Conservation (phyloP, 2,329 filamentous ascomycete genomes). For the Ceratocystis ficicola region DNA sequence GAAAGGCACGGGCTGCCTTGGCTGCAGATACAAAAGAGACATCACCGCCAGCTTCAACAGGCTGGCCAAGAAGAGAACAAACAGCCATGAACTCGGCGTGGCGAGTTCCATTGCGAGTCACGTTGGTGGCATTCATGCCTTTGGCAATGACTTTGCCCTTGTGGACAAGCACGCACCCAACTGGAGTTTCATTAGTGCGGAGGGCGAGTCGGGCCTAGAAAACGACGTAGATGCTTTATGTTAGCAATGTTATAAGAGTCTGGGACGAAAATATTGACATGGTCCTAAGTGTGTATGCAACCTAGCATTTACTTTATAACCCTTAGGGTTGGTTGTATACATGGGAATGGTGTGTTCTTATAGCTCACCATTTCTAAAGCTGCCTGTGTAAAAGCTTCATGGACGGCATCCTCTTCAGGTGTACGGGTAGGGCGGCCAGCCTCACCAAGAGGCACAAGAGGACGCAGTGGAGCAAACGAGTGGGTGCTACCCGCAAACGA, state of each 20-base stretch:
- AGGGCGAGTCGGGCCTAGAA: conserved; percentile 72
- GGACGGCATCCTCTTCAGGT: conserved; percentile 32
- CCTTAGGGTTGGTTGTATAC: neutral
- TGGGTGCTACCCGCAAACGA: conserved; percentile 21
- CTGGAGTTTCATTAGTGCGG: conserved; percentile 78
- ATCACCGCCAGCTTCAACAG: conserved; percentile 12
- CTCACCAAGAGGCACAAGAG: conserved; percentile 22
- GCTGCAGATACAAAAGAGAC: conserved; percentile 22
- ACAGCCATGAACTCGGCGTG: conserved; percentile 94
- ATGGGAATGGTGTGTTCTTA: conserved; percentile 7
- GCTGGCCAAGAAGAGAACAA: conserved; percentile 38
- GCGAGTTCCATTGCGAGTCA: conserved; percentile 77
- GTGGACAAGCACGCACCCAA: conserved; percentile 88
- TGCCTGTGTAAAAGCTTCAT: conserved; percentile 63
- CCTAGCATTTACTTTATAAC: neutral
- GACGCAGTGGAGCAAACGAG: conserved; percentile 21
- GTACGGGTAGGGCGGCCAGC: conserved; percentile 21
- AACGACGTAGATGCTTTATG: neutral
- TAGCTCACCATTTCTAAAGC: conserved; percentile 68
- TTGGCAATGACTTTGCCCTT: conserved; percentile 65
- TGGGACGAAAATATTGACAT: no score
- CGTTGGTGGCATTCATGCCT: conserved; percentile 96
- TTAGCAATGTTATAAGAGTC: no score
- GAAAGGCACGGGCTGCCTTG: conserved; percentile 24
- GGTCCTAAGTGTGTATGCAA: neutral